Evolutionary conservation across 306 rosid species (phyloP).

Genomic region (Cajanus cajan): DNA sequence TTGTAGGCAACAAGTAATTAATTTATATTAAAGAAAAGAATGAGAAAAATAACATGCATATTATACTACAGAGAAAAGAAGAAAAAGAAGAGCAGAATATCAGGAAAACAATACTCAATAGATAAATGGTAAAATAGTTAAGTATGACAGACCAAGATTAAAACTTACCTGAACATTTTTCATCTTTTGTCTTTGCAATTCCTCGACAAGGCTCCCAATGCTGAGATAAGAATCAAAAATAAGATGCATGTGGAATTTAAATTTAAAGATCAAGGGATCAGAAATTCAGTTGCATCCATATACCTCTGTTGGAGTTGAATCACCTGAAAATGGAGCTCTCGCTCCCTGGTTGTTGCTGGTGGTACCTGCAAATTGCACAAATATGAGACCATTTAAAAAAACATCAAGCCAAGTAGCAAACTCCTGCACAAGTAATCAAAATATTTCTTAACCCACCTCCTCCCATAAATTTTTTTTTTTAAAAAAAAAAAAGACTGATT

Average conservation of each 20-base stretch:
- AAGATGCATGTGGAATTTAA: constrained; percentile 18
- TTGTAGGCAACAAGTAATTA: not conserved
- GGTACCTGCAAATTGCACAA: constrained; percentile 50
- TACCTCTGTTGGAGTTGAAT: constrained; percentile 83
- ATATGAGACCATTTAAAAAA: constrained; percentile 21
- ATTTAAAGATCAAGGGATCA: not conserved
- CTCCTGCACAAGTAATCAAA: constrained; percentile 5
- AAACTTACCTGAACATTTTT: constrained; percentile 74
- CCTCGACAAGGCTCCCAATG: constrained; percentile 64
- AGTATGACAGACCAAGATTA: not conserved
- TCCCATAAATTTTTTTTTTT: not conserved
- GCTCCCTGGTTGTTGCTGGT: constrained; percentile 58
- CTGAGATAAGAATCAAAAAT: constrained; percentile 49
- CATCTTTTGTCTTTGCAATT: constrained; percentile 77
- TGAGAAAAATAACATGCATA: not conserved
- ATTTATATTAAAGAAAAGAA: not conserved
- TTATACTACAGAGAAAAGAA: not conserved
- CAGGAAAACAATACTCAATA: not conserved
- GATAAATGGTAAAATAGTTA: not conserved
- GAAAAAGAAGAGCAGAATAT: not conserved
- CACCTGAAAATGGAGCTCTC: constrained; percentile 64
- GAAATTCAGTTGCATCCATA: constrained; percentile 27
- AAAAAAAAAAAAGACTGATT: not conserved
- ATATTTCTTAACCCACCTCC: not conserved
- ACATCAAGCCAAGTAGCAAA: constrained; percentile 15